These are phyloP conservation scores for Pythium aquatile DNA, from an alignment of 352 stramenopile genomes.

Conservation along the genomic window DNA sequence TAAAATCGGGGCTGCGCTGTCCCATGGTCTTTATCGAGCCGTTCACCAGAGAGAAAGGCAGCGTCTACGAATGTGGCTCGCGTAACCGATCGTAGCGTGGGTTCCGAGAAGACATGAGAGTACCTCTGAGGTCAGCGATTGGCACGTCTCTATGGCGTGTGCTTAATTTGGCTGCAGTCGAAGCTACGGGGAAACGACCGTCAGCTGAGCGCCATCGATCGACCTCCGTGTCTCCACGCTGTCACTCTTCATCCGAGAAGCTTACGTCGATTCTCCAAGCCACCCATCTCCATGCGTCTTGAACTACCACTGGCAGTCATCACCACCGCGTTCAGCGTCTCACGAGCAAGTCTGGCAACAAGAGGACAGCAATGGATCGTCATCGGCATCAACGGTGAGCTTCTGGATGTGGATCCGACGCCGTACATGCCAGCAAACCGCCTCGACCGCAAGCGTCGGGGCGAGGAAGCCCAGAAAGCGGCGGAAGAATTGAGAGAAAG, in stretches of 20 bases:
- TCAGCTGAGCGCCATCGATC: background rate
- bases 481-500: background rate
- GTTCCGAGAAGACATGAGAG: background rate
- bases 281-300: background rate
- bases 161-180: background rate
- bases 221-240: background rate
- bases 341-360: background rate
- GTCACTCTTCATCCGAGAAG: background rate
- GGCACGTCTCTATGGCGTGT: background rate
- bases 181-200: background rate
- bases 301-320: background rate
- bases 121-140: background rate
- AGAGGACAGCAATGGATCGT: slow-evolving; percentile 19
- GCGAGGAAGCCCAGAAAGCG: background rate
- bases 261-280: background rate
- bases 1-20: too few species aligned
- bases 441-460: background rate
- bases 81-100: background rate
- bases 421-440: slow-evolving; percentile 12
- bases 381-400: slow-evolving; percentile 8
- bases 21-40: too few species aligned
- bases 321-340: background rate
- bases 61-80: background rate
- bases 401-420: slow-evolving; percentile 20
- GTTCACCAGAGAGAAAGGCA: background rate